Evolutionary conservation across 129 eudicot genomes (phyloP).

Genomic region (Heracleum sosnowskyi): DNA sequence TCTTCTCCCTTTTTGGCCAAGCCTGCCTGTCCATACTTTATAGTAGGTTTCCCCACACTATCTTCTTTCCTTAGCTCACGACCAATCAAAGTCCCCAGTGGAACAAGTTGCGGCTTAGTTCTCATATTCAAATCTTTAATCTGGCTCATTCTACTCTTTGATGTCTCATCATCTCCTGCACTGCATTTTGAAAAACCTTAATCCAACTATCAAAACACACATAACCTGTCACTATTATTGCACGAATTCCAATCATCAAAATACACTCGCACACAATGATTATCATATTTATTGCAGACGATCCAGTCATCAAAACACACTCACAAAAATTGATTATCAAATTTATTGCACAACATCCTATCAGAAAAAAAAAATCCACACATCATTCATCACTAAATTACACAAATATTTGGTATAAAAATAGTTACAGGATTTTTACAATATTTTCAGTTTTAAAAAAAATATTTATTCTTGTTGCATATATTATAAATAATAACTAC

Average conservation of each 20-base stretch:
- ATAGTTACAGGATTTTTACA: too few species aligned
- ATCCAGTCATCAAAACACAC: background rate
- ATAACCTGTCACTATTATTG: background rate
- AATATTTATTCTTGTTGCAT: background rate
- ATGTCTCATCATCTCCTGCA: constrained; percentile 24
- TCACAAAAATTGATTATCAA: background rate
- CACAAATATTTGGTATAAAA: background rate
- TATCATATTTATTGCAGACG: background rate
- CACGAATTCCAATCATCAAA: background rate
- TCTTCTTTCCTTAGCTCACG: constrained; percentile 52
- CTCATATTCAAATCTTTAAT: constrained; percentile 32
- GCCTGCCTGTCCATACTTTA: constrained; percentile 60
- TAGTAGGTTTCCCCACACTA: constrained; percentile 43
- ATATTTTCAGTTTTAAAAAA: background rate
- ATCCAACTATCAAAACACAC: background rate
- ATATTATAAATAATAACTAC: too few species aligned
- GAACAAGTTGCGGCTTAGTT: constrained; percentile 36
- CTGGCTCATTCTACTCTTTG: constrained; percentile 34
- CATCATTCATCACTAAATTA: background rate
- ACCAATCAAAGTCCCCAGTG: constrained; percentile 52
- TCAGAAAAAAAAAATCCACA: background rate
- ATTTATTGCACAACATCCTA: background rate
- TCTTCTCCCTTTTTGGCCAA: constrained; percentile 72
- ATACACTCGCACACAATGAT: background rate
- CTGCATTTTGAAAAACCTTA: constrained; percentile 4